Percentiles rank a stretch among this genome's conserved stretches.
Conservation (phyloP, 495 filamentous ascomycete species). For the Paragyromitra xinjiangensis region DNA sequence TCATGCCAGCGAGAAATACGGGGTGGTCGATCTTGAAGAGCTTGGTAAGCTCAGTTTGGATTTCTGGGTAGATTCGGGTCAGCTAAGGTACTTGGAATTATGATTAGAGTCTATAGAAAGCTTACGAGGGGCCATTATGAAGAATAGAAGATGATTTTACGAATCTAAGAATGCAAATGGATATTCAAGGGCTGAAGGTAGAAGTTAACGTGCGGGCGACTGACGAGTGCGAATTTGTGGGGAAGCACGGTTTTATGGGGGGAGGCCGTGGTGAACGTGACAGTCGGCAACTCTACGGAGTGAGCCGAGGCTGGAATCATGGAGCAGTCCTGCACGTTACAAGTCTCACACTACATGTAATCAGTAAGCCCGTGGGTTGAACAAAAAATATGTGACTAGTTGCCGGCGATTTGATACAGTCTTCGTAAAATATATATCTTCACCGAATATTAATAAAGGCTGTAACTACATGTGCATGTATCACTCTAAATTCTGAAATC, state of each 20-base stretch:
- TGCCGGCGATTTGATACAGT: not conserved
- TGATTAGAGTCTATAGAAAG: not conserved
- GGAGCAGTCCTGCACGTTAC: not conserved
- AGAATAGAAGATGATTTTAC: not conserved
- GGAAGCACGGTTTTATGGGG: constrained; percentile 31
- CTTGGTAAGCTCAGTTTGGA: constrained; percentile 81
- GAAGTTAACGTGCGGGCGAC: not conserved
- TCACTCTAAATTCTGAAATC: not conserved
- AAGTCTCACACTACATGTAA: not conserved
- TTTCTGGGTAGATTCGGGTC: constrained; percentile 37
- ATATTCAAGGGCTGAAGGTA: not conserved
- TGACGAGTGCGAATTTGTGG: constrained; percentile 18
- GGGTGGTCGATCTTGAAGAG: constrained; percentile 98
- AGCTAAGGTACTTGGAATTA: not conserved
- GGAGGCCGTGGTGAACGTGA: constrained; percentile 24
- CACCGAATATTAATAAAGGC: not conserved
- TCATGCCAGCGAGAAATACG: constrained; percentile 96
- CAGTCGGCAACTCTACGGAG: constrained; percentile 5
- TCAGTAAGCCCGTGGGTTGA: not conserved
- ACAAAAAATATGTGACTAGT: not conserved
- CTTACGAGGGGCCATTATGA: constrained; percentile 48
- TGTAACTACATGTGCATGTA: not conserved
- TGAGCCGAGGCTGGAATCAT: constrained; percentile 34
- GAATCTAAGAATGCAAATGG: not conserved
- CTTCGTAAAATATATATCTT: not conserved